Base-by-base conservation (phyloP, 139 green algal species). In the Deuterostichococcus epilithicus region DNA sequence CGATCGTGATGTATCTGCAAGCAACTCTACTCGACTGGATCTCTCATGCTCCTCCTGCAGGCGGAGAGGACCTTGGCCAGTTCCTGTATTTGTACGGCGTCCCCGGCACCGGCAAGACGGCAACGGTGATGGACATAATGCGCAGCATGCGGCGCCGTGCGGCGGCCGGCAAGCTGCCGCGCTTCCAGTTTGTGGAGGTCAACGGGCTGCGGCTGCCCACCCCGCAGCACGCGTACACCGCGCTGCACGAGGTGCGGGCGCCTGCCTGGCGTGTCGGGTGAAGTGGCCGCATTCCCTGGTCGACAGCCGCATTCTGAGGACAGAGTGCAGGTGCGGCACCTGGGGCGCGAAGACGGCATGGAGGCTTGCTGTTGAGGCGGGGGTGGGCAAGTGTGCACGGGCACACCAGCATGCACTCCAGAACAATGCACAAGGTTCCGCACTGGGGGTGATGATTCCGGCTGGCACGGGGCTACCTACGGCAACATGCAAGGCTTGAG, bases 51-150 rank as follows among this genome's bases (percentile, higher is more conserved):
- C 3, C 10, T 8, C 20, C 39, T 66, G 38, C 82, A 89, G 84
- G 79, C 28, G 52, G 52, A 3, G 77, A 80, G 30, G 52, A 70
- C 3, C 70, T 67, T 2, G 92, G 93, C 15, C 72, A 69, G 67
- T 98, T 87, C 78, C 82, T 98, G 75, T 99, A 99, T 83, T 90
- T 99, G 60, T 94, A 85, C 44, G 96, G 96, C 25, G 94, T 99
- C 70, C 96, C 96, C 0, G 96, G 96, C 45, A 99, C 96, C 0
- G 96, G 96, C 79, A 98, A 99, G 88, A 99, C 96, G 2, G 96
- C 96, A 22, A 95, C 90, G 0, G 89, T 80, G 38, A 90, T 84
- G 76, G 88, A 94, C 83, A 87, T 90, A 42, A 83, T 93, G 76
- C 70, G 70, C 2, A 69, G 72, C 3, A 47, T 89, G 63, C 72